phyloP scores from a whole-genome alignment of 768 basidiomycete species.

The Mycena pura region DNA sequence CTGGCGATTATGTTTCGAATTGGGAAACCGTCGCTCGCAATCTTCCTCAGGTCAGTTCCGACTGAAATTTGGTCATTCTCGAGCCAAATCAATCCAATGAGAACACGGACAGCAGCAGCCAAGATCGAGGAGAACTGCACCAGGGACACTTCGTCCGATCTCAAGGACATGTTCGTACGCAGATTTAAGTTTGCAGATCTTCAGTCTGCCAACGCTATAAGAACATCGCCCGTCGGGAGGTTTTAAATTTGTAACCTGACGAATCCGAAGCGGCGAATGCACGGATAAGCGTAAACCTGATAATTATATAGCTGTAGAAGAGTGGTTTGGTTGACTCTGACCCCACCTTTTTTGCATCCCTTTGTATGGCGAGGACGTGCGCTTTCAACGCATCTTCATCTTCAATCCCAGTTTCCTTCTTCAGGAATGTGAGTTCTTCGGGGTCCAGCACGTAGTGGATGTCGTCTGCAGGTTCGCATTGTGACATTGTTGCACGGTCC shows the following conservation, averaged over 20 bases:
- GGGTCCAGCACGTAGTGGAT: constrained; percentile 31
- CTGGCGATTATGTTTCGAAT: constrained; percentile 42
- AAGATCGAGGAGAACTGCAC: constrained; percentile 49
- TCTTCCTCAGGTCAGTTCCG: constrained; percentile 48
- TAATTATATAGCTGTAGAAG: not conserved
- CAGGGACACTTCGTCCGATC: constrained; percentile 32
- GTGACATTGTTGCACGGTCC: no score
- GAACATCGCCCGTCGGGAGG: not conserved
- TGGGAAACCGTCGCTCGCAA: constrained; percentile 48
- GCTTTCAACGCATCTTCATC: constrained; percentile 45
- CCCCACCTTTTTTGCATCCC: constrained; percentile 41
- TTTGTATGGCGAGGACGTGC: constrained; percentile 47
- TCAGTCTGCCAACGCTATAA: not conserved
- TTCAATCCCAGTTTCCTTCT: constrained; percentile 42
- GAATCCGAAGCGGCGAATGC: constrained; percentile 40
- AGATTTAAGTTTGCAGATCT: constrained; percentile 11
- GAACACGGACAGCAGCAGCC: constrained; percentile 49
- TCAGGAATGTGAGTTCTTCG: constrained; percentile 44
- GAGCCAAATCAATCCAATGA: not conserved
- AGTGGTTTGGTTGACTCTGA: not conserved
- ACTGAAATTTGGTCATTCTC: constrained; percentile 33
- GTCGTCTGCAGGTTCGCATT: not conserved
- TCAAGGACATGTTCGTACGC: constrained; percentile 40
- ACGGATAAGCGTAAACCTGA: constrained; percentile 41
- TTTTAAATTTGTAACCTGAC: constrained; percentile 34